phyloP scores from a whole-genome alignment of 164 flowering plant genomes.

The Annona squamosa region DNA sequence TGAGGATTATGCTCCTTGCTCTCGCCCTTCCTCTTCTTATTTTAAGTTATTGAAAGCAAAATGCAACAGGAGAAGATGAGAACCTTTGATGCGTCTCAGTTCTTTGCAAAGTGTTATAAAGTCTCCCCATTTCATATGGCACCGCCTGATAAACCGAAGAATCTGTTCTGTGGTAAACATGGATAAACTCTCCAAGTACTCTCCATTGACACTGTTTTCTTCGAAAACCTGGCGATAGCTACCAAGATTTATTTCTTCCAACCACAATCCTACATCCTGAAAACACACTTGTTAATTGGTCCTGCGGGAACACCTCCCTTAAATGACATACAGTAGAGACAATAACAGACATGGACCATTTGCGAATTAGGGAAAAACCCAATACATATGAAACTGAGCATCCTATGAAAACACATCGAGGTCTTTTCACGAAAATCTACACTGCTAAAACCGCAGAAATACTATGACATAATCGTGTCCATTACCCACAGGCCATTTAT shows the following conservation, averaged over 20 bases:
- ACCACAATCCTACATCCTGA: slow-evolving; percentile 96
- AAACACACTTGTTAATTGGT: background rate
- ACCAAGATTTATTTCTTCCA: slow-evolving; percentile 92
- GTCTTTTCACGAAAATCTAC: background rate
- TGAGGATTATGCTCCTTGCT: too few species aligned
- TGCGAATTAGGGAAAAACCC: background rate
- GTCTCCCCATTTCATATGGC: slow-evolving; percentile 99
- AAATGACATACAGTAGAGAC: background rate
- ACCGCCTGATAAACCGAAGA: slow-evolving; percentile 84
- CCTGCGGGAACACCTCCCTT: background rate
- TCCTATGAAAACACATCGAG: too few species aligned
- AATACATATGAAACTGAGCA: too few species aligned
- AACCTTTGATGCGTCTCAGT: slow-evolving; percentile 91
- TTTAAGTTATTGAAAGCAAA: too few species aligned
- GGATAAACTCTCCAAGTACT: slow-evolving; percentile 88
- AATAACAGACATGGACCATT: background rate
- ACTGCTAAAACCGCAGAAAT: too few species aligned
- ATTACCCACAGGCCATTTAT: too few species aligned
- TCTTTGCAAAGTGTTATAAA: slow-evolving; percentile 98
- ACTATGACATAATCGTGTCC: too few species aligned
- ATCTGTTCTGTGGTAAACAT: slow-evolving; percentile 97
- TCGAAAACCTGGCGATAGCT: slow-evolving; percentile 71
- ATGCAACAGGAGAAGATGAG: slow-evolving; percentile 8
- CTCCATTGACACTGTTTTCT: slow-evolving; percentile 91
- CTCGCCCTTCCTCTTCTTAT: too few species aligned